Evolutionary conservation across 73 alveolate species (phyloP).

Genomic region (Stentor coeruleus): DNA sequence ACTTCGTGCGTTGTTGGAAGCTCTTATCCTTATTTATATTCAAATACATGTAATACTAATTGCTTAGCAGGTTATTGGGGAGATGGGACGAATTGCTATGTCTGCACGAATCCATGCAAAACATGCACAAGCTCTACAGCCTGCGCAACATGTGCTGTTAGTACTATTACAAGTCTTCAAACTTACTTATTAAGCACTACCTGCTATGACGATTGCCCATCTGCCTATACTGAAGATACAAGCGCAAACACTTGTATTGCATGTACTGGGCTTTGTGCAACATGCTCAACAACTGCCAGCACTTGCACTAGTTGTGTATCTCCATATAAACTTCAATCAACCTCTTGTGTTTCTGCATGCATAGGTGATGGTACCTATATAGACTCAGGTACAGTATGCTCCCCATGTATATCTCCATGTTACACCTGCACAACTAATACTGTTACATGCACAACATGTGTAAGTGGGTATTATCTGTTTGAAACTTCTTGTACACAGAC

Average conservation of each 20-base stretch:
- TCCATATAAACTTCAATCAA: conserved; percentile 3
- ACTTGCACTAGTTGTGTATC: neutral
- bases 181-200: neutral
- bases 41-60: neutral
- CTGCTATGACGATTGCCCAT: neutral
- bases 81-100: conserved; percentile 5
- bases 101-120: neutral
- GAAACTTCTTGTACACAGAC: neutral
- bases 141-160: neutral
- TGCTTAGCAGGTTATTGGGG: conserved; percentile 1
- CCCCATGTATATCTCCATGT: neutral
- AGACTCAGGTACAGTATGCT: neutral
- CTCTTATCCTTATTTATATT: neutral
- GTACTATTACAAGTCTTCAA: neutral
- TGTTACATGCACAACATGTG: neutral
- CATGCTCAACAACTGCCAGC: neutral
- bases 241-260: neutral
- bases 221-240: neutral
- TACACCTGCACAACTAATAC: neutral
- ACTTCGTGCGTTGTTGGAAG: neutral
- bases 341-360: neutral
- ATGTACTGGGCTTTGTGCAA: neutral
- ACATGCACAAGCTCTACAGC: conserved; percentile 7
- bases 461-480: neutral
- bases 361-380: neutral